A percentile compares a stretch with the other conserved stretches of the same genome.
Evolutionary conservation across 139 green algal genomes (phyloP).

Genomic region (Chlamydomonas schloesseri): DNA sequence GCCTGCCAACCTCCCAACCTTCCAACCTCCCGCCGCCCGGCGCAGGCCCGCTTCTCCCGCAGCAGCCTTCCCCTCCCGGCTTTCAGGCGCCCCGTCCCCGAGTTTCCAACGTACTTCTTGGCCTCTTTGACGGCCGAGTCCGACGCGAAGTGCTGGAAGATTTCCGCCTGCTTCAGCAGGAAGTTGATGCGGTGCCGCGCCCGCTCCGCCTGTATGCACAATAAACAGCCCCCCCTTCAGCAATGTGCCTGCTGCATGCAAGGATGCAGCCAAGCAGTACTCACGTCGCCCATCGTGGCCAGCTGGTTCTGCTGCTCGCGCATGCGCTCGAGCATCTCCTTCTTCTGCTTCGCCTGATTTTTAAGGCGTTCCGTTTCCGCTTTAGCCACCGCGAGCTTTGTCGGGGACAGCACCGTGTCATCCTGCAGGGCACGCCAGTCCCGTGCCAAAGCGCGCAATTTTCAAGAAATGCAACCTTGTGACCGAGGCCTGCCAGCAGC

Average conservation of each 20-base stretch:
- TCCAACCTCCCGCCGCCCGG: too few species aligned
- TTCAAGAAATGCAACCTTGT: too few species aligned
- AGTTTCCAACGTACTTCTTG: constrained; percentile 60
- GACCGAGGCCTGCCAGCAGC: too few species aligned
- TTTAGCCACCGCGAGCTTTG: constrained; percentile 71
- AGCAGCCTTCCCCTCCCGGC: background rate
- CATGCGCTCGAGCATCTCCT: constrained; percentile 88
- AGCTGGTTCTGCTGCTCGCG: constrained; percentile 81
- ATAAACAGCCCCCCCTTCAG: too few species aligned
- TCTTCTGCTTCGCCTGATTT: constrained; percentile 83
- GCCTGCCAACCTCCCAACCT: too few species aligned
- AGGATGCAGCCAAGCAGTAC: constrained; percentile 3
- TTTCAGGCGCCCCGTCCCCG: background rate
- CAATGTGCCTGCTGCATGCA: too few species aligned
- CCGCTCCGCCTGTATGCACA: constrained; percentile 72
- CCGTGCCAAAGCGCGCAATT: background rate
- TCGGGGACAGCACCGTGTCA: background rate
- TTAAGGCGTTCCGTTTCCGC: constrained; percentile 88
- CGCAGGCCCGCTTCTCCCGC: background rate
- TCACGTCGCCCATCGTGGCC: constrained; percentile 75
- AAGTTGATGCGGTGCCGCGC: constrained; percentile 89
- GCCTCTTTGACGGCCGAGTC: constrained; percentile 58
- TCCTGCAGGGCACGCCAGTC: constrained; percentile 13
- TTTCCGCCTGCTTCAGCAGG: constrained; percentile 96
- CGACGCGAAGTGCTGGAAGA: constrained; percentile 97